Conservation (phyloP, 2,329 filamentous ascomycete species). For the Pseudogymnoascus sp. region DNA sequence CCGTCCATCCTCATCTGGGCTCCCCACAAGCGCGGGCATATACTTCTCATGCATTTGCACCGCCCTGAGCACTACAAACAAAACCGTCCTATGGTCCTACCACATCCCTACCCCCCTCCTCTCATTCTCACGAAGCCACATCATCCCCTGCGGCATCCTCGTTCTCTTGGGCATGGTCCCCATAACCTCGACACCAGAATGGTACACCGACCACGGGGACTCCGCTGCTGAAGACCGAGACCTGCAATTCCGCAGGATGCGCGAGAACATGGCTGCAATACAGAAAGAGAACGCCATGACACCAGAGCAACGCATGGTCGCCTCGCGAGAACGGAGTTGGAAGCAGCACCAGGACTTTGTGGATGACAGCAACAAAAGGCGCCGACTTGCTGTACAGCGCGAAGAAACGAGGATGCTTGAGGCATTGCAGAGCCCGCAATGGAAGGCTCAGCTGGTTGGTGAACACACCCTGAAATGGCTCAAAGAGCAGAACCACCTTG, state of each 20-base stretch:
- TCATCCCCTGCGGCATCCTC: constrained; percentile 52
- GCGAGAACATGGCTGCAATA: constrained; percentile 37
- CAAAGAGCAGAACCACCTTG: constrained; percentile 26
- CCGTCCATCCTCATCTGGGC: constrained; percentile 1
- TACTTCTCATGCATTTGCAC: constrained; percentile 53
- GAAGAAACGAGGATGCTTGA: constrained; percentile 40
- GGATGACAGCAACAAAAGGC: constrained; percentile 39
- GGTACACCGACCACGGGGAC: constrained; percentile 38
- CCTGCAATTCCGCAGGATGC: constrained; percentile 29
- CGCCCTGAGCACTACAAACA: constrained; percentile 45
- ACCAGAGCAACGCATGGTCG: constrained; percentile 35
- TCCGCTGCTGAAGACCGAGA: constrained; percentile 33
- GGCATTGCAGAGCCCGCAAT: constrained; percentile 46
- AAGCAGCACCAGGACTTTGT: constrained; percentile 39
- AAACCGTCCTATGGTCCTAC: constrained; percentile 54
- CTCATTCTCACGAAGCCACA: constrained; percentile 42
- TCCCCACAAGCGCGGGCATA: constrained; percentile 31
- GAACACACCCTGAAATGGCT: constrained; percentile 41
- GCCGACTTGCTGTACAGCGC: constrained; percentile 35
- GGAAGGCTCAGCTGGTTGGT: constrained; percentile 42
- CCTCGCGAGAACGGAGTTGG: constrained; percentile 34
- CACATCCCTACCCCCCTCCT: constrained; percentile 47
- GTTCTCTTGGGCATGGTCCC: constrained; percentile 46
- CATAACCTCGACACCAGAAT: constrained; percentile 46
- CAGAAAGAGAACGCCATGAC: constrained; percentile 39